phyloP scores from a whole-genome alignment of 2,329 filamentous ascomycete species.

The Oidium heveae region DNA sequence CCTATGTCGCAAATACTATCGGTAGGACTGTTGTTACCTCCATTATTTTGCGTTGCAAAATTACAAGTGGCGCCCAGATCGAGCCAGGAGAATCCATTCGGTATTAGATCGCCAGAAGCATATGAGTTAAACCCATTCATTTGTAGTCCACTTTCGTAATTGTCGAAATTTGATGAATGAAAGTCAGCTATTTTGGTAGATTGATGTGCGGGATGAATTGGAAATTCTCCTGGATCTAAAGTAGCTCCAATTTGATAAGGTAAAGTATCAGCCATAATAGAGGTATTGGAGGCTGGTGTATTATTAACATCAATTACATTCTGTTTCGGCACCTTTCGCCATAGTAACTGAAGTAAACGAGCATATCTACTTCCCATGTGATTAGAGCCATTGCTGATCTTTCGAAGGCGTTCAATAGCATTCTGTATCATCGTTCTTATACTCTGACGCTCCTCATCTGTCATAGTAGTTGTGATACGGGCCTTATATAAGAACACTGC shows the following conservation, averaged over 20 bases:
- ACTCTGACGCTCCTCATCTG: constrained; percentile 21
- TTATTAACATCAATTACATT: neutral
- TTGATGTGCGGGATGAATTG: neutral
- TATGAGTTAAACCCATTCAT: neutral
- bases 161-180: neutral
- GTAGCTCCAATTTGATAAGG: neutral
- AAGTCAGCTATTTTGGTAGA: neutral
- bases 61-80: constrained; percentile 12
- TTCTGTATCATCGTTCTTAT: constrained; percentile 31
- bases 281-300: neutral
- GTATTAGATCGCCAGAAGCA: neutral
- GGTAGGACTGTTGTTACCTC: neutral
- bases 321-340: constrained; percentile 18
- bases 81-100: constrained; percentile 10
- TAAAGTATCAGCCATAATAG: neutral
- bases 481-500: constrained; percentile 38
- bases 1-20: neutral
- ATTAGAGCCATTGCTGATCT: constrained; percentile 29
- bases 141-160: neutral
- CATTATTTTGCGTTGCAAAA: constrained; percentile 11
- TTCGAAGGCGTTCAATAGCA: constrained; percentile 32
- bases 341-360: constrained; percentile 31
- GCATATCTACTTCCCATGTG: constrained; percentile 36
- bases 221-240: neutral
- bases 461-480: constrained; percentile 10